phyloP scores from a whole-genome alignment of 2,329 filamentous ascomycete genomes.

The Ophiostoma himal-ulmi region DNA sequence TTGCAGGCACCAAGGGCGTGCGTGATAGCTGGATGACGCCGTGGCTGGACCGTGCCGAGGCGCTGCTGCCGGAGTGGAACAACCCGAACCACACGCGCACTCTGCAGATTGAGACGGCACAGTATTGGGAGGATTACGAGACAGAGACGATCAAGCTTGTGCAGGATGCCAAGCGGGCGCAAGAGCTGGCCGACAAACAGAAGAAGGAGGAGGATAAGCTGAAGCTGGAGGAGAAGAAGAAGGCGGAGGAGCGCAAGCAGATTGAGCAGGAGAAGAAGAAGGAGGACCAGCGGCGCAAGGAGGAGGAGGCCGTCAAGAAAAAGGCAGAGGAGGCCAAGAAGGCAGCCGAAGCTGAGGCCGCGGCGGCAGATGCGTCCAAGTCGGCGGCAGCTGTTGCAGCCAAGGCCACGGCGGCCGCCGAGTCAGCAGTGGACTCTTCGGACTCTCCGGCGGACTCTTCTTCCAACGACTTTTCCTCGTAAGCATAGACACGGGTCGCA shows the following conservation, averaged over 20 bases:
- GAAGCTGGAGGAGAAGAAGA: slow-evolving; percentile 22
- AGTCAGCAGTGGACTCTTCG: not conserved
- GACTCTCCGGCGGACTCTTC: not conserved
- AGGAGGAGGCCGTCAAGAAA: slow-evolving; percentile 20
- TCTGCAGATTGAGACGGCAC: slow-evolving; percentile 24
- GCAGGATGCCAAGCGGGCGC: slow-evolving; percentile 16
- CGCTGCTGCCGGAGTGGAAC: slow-evolving; percentile 31
- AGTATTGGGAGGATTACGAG: slow-evolving; percentile 28
- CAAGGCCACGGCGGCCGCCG: not conserved
- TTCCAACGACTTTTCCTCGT: not conserved
- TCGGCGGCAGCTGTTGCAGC: not conserved
- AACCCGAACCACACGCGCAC: slow-evolving; percentile 26
- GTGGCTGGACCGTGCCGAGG: slow-evolving; percentile 31
- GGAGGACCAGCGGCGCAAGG: slow-evolving; percentile 17
- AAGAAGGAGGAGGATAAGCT: slow-evolving; percentile 20
- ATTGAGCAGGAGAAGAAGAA: slow-evolving; percentile 20
- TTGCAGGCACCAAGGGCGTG: slow-evolving; percentile 31
- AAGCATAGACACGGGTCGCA: not conserved
- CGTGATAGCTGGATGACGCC: slow-evolving; percentile 33
- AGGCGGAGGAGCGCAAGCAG: slow-evolving; percentile 16
- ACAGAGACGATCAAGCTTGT: slow-evolving; percentile 18
- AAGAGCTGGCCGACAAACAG: slow-evolving; percentile 18
- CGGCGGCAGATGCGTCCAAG: not conserved
- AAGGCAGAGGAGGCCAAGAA: slow-evolving; percentile 17
- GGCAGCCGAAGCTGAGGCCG: not conserved